Evolutionary conservation across 352 stramenopile species (phyloP).

Genomic region (Globisporangium barbulae): DNA sequence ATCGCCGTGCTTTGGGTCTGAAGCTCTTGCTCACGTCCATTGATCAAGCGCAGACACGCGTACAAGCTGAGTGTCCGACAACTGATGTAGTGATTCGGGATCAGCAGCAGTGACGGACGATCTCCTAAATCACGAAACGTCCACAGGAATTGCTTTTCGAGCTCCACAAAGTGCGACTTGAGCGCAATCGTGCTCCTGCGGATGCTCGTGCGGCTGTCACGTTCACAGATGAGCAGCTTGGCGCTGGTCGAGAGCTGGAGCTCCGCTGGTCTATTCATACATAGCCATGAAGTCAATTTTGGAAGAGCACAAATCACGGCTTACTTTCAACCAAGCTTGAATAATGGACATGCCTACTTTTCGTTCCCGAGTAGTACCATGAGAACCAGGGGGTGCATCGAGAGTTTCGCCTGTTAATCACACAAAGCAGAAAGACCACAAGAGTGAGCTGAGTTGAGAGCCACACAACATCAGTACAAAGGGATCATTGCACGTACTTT

Average conservation of each 20-base stretch:
- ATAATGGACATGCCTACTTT: constrained; percentile 33
- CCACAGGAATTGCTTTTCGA: constrained; percentile 46
- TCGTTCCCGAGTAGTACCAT: constrained; percentile 43
- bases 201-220: constrained; percentile 23
- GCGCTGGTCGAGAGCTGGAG: constrained; percentile 46
- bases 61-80: constrained; percentile 36
- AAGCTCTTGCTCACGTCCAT: constrained; percentile 22
- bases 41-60: constrained; percentile 29
- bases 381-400: constrained; percentile 32
- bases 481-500: constrained; percentile 20
- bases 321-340: not conserved
- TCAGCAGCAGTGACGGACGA: constrained; percentile 32
- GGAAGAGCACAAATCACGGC: not conserved
- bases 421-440: not conserved
- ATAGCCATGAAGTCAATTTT: not conserved
- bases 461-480: not conserved
- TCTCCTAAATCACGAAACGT: constrained; percentile 34
- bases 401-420: constrained; percentile 29
- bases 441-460: not conserved
- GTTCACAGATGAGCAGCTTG: constrained; percentile 40
- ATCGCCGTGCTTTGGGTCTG: not conserved
- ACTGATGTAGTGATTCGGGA: constrained; percentile 40
- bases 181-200: constrained; percentile 27
- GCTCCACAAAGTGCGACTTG: constrained; percentile 34
- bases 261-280: constrained; percentile 33